Conservation (phyloP, 2,329 filamentous ascomycete species). For the Samsoniella hepiali region DNA sequence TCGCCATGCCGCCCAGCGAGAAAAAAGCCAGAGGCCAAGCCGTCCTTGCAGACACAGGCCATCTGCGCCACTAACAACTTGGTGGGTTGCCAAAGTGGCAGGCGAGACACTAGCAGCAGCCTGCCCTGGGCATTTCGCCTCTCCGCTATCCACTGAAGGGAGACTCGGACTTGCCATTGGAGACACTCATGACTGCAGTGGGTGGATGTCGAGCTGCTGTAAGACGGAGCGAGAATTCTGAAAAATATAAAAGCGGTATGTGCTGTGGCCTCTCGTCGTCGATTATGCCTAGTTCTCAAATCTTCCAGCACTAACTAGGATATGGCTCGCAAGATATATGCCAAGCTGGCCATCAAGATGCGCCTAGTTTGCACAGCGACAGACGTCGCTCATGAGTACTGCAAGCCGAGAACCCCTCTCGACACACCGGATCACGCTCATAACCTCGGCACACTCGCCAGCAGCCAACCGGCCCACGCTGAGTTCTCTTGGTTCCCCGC, state of each 20-base stretch:
- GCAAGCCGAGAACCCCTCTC: not conserved
- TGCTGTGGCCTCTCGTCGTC: not conserved
- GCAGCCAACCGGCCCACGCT: not conserved
- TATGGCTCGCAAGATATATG: not conserved
- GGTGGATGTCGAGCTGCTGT: not conserved
- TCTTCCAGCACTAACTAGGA: not conserved
- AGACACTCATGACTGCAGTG: not conserved
- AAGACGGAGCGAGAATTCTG: not conserved
- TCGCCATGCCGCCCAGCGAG: not conserved
- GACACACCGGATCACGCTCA: not conserved
- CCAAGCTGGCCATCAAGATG: not conserved
- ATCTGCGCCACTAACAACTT: not conserved
- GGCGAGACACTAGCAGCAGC: not conserved
- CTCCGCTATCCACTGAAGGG: not conserved
- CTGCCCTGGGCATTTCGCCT: not conserved
- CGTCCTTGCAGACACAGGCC: not conserved
- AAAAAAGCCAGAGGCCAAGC: not conserved
- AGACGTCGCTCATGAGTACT: not conserved
- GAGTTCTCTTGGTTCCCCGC: slow-evolving; percentile 1
- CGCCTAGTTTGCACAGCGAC: not conserved
- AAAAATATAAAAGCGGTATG: not conserved
- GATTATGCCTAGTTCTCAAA: not conserved
- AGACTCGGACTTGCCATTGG: not conserved
- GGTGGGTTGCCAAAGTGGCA: not conserved
- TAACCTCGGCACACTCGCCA: slow-evolving; percentile 7